These are phyloP conservation scores for Magnusiomyces tetraspermus DNA, from an alignment of 1,139 yeast species.

Conservation along the genomic window DNA sequence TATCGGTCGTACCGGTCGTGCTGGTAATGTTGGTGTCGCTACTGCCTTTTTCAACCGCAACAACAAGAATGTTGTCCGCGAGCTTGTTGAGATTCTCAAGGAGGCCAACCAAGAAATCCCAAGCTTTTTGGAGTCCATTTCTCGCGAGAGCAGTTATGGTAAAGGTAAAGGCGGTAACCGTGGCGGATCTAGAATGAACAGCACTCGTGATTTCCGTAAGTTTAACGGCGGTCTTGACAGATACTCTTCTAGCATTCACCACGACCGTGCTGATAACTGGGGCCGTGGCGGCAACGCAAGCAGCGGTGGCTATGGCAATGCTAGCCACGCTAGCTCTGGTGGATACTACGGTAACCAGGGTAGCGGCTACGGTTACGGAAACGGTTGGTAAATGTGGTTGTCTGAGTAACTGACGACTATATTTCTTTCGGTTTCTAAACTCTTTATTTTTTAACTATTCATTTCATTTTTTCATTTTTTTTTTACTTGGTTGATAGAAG, in stretches of 20 bases:
- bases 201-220: conserved; percentile 33
- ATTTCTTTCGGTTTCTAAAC: no score
- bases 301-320: conserved; percentile 31
- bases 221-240: conserved; percentile 30
- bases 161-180: conserved; percentile 38
- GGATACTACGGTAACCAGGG: conserved; percentile 22
- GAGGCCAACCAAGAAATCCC: conserved; percentile 99
- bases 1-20: conserved; percentile 99
- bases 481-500: conserved; percentile 5
- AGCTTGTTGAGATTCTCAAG: conserved; percentile 70
- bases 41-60: conserved; percentile 97
- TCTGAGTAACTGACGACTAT: no score
- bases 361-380: conserved; percentile 9
- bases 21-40: conserved; percentile 97
- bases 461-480: conserved; percentile 2
- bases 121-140: conserved; percentile 65
- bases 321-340: conserved; percentile 25
- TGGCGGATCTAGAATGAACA: conserved; percentile 30
- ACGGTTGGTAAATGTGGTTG: conserved; percentile 12
- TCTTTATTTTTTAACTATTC: conserved; percentile 1
- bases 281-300: conserved; percentile 29
- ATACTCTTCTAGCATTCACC: conserved; percentile 27
- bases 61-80: conserved; percentile 83
- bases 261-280: conserved; percentile 21
- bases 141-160: conserved; percentile 55